A percentile compares a stretch with the other conserved stretches of the same genome.
Evolutionary conservation across 2,329 filamentous ascomycete species (phyloP).

Genomic region (Colletotrichum lini): DNA sequence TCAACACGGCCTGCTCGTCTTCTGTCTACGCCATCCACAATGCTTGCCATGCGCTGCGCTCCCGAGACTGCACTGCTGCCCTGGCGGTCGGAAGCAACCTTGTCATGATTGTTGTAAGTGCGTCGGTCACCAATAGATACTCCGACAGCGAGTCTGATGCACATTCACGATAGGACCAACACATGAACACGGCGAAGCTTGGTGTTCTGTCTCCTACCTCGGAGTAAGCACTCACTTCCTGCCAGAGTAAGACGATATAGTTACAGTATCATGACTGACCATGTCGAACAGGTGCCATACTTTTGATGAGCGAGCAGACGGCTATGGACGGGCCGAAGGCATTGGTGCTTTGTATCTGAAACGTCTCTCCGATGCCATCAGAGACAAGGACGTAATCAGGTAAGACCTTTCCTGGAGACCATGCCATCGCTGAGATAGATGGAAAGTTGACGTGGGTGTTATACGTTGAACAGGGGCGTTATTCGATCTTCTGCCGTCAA

Average conservation of each 20-base stretch:
- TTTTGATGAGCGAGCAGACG: not conserved
- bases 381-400: not conserved
- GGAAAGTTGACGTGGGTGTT: not conserved
- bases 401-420: not conserved
- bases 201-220: not conserved
- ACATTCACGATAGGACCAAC: not conserved
- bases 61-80: not conserved
- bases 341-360: not conserved
- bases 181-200: conserved; percentile 2
- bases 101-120: not conserved
- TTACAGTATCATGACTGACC: not conserved
- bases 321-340: not conserved
- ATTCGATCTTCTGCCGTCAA: not conserved
- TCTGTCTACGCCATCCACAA: not conserved
- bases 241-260: not conserved
- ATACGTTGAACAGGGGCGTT: not conserved
- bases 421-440: not conserved
- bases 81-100: conserved; percentile 17
- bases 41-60: not conserved
- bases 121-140: not conserved
- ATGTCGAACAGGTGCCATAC: conserved; percentile 3
- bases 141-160: not conserved
- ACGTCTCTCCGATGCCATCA: not conserved
- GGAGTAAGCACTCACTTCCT: not conserved
- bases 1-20: not conserved